Percentiles rank a stretch among this genome's conserved stretches.
Conservation (phyloP, 768 basidiomycete genomes). For the Lentinula guzmanii region DNA sequence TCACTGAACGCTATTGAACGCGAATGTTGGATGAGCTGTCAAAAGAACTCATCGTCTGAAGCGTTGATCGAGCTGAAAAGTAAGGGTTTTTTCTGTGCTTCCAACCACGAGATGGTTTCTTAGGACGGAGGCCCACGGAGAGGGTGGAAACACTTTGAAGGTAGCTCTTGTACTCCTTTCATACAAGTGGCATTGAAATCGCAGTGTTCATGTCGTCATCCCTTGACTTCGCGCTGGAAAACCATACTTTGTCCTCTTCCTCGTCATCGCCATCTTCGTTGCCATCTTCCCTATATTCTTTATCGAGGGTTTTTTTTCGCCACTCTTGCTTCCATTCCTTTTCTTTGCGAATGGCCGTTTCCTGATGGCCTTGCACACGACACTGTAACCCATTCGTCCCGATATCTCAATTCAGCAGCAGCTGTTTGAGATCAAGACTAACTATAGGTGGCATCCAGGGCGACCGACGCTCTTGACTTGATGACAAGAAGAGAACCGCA, state of each 20-base stretch:
- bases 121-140: constrained; percentile 23
- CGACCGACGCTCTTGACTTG: not conserved
- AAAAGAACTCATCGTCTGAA: not conserved
- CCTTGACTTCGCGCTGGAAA: constrained; percentile 17
- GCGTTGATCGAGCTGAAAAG: constrained; percentile 13
- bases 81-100: constrained; percentile 23
- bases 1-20: not conserved
- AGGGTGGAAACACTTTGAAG: constrained; percentile 19
- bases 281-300: constrained; percentile 12
- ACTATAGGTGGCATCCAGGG: not conserved
- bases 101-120: constrained; percentile 31
- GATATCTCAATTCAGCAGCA: not conserved
- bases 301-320: constrained; percentile 19
- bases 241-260: constrained; percentile 21
- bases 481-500: not conserved
- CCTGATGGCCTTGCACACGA: constrained; percentile 29
- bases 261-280: constrained; percentile 14
- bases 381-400: constrained; percentile 19
- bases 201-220: constrained; percentile 20
- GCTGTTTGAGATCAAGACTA: not conserved
- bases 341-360: constrained; percentile 12
- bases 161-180: constrained; percentile 33
- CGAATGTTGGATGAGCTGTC: not conserved
- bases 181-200: too few species aligned
- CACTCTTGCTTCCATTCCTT: constrained; percentile 20